Evolutionary conservation across 768 basidiomycete genomes (phyloP), one percentile per base, ranked within the genome.

Genomic region (Trametes cingulata): DNA sequence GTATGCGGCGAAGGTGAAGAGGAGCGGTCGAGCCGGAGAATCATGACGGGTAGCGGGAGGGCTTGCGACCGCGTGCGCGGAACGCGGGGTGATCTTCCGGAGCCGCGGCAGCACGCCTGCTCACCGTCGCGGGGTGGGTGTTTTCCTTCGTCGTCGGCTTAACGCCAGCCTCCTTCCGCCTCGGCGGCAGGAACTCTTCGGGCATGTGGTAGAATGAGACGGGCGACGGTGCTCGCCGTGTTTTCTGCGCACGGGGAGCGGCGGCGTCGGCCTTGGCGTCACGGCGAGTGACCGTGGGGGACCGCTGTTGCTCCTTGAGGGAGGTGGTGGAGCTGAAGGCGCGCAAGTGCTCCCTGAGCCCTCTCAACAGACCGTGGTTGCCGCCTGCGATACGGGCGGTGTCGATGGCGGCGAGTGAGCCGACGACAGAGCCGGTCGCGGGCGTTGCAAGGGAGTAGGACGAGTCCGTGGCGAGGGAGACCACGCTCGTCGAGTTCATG

Each of bases 401-500:
- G 43, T 48, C 51, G 55, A 54, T 19, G 14, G 59, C 50, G 37
- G 56, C 56, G 22, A 56, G 37, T 12, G 65, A 49, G n/a, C 60
- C 56, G 52, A 55, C 60, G 24, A 64, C 58, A 22, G 63, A 60
- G 56, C 53, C 46, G 37, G 52, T 60, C 24, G 65, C 60, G 37
- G 64, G 56, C 22, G 69, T 58, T 9, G 66, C 59, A 48, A 66
- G 50, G 37, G 65, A 60, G 79, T 68, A 56, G 64, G 74, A 69
- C 56, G 72, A 74, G 17, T 79, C 83, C 22, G 85, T 85, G 0
- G 81, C 75, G 62, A 85, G 72, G 49, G 82, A 80, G 0, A 83
- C 80, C 47, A 64, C 52, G 56, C 58, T 64, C n/a, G 63, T 40
- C 2, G 61, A 63, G 42, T 42, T 48, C 37, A 55, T 29, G 40